Evolutionary conservation across 805 yeast genomes (phyloP).

Genomic region (Starmera caribaea): DNA sequence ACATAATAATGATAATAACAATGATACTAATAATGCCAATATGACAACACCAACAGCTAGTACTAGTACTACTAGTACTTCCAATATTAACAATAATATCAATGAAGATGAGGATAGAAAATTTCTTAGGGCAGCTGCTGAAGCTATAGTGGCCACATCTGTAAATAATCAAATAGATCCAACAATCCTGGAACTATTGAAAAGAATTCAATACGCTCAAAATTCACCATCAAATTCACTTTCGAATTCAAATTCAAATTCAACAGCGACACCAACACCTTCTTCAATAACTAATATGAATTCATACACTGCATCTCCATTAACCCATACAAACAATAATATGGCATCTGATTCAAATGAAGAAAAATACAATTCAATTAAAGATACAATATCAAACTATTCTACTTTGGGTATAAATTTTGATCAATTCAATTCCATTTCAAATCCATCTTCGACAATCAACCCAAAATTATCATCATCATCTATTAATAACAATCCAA

Average conservation of each 20-base stretch:
- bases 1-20: too few relatives aligned
- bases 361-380: too few relatives aligned
- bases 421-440: too few relatives aligned
- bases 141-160: conserved; percentile 47
- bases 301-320: conserved; percentile 1
- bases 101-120: conserved; percentile 37
- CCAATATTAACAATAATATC: too few relatives aligned
- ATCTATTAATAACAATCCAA: not conserved
- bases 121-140: conserved; percentile 50
- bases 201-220: conserved; percentile 45
- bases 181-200: conserved; percentile 48
- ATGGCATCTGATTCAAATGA: not conserved
- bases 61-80: too few relatives aligned
- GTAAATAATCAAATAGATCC: conserved; percentile 46
- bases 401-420: too few relatives aligned
- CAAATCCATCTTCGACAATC: too few relatives aligned
- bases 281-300: not conserved
- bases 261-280: conserved; percentile 1
- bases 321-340: not conserved
- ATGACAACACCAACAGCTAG: too few relatives aligned
- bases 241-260: conserved; percentile 1
- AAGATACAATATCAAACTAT: too few relatives aligned
- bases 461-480: not conserved
- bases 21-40: too few relatives aligned
- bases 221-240: not conserved